Conservation (phyloP, 345 rosid genomes). For the Ailanthus altissimus region DNA sequence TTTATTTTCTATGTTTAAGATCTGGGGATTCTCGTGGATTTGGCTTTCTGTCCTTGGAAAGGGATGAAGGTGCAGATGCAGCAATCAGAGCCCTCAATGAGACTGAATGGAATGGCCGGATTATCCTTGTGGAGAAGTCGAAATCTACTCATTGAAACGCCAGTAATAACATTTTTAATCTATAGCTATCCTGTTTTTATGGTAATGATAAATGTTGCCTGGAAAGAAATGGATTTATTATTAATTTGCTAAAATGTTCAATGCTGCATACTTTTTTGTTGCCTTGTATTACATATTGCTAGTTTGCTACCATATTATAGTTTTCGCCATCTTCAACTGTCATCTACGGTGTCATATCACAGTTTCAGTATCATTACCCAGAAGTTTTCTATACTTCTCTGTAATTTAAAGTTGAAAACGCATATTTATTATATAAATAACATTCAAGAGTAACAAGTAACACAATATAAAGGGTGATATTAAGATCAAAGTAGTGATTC, state of each 20-base stretch:
- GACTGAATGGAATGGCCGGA: slow-evolving; percentile 35
- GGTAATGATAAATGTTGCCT: neutral
- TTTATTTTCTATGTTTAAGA: slow-evolving; percentile 22
- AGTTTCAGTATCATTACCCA: neutral
- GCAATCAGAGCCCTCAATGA: slow-evolving; percentile 37
- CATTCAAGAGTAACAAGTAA: too few relatives aligned
- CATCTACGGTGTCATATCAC: neutral
- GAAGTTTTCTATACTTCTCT: too few relatives aligned
- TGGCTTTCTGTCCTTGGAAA: slow-evolving; percentile 31
- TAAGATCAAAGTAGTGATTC: too few relatives aligned
- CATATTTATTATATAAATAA: too few relatives aligned
- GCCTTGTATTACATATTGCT: neutral
- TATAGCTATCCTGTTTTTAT: neutral
- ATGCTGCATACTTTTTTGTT: neutral
- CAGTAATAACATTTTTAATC: neutral
- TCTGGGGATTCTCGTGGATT: slow-evolving; percentile 29
- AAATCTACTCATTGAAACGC: slow-evolving; percentile 18
- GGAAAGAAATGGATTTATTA: neutral
- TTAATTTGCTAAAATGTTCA: neutral
- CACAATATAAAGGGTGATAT: too few relatives aligned
- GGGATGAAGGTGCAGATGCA: slow-evolving; percentile 27
- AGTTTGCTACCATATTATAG: neutral
- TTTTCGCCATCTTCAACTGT: neutral
- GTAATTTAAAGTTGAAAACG: too few relatives aligned
- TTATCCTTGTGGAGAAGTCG: slow-evolving; percentile 33